Evolutionary conservation across 495 filamentous ascomycete genomes (phyloP).

Genomic region (Entonaema liquescens): DNA sequence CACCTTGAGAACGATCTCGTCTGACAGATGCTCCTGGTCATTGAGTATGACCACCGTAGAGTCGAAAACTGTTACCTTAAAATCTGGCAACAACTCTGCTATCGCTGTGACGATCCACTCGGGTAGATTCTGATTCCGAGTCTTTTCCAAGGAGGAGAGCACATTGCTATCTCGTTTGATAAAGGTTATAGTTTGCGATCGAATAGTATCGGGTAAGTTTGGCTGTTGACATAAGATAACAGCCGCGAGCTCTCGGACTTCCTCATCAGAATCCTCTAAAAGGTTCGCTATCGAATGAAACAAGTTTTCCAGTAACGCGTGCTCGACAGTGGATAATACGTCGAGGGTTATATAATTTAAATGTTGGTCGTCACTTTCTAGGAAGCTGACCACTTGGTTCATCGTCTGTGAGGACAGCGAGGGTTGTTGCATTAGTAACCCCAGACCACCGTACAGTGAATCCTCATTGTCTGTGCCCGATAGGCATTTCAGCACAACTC

Average conservation of each 20-base stretch:
- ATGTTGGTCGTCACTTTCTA: not conserved
- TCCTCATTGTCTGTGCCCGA: not conserved
- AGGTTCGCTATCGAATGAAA: not conserved
- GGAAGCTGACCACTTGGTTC: not conserved
- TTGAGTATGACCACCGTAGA: too few relatives aligned
- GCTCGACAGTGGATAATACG: not conserved
- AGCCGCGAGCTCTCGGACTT: fast-evolving
- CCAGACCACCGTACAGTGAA: not conserved
- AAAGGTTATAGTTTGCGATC: too few relatives aligned
- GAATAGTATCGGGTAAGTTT: not conserved
- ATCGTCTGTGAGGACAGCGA: not conserved
- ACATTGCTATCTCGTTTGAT: too few relatives aligned
- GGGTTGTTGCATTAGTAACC: fast-evolving
- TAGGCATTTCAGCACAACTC: not conserved
- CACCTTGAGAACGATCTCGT: not conserved
- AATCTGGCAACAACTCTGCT: too few relatives aligned
- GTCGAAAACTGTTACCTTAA: too few relatives aligned
- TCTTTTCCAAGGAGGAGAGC: too few relatives aligned
- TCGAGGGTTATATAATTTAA: not conserved
- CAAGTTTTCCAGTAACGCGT: not conserved
- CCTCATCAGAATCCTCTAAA: not conserved
- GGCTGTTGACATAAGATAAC: not conserved
- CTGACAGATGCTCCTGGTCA: not conserved
- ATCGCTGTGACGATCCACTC: too few relatives aligned
- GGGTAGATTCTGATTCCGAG: too few relatives aligned